Conservation (phyloP, 208 protist species). For the Crithidia expoeki region DNA sequence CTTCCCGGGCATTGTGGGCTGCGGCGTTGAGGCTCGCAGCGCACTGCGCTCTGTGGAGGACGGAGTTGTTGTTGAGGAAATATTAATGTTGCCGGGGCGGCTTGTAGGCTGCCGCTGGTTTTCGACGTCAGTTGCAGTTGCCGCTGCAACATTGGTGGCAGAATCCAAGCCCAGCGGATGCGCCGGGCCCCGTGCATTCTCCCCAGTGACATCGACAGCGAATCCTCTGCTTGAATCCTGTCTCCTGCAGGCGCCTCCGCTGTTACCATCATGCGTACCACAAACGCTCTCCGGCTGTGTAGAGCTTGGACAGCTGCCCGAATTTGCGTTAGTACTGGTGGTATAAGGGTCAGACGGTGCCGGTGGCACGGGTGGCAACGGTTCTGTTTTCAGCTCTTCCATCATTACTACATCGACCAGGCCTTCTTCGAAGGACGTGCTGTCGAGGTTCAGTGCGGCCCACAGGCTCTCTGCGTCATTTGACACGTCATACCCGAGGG, state of each 20-base stretch:
- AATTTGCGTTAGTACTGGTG: neutral
- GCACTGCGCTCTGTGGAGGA: neutral
- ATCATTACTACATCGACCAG: slow-evolving; percentile 64
- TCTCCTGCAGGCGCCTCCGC: neutral
- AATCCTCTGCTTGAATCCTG: neutral
- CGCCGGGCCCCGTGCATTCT: neutral
- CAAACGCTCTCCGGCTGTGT: neutral
- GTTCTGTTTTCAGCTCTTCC: slow-evolving; percentile 47
- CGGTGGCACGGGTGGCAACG: slow-evolving; percentile 22
- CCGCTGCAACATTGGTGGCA: neutral
- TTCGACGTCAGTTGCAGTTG: neutral
- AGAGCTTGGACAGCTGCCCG: neutral
- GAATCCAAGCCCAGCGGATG: slow-evolving; percentile 13
- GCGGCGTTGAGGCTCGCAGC: neutral
- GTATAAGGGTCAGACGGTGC: neutral
- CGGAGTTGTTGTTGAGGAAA: neutral
- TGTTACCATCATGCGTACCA: neutral
- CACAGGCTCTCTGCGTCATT: slow-evolving; percentile 40
- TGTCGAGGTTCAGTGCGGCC: slow-evolving; percentile 50
- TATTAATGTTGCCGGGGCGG: neutral
- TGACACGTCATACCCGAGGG: slow-evolving; percentile 41
- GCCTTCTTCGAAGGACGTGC: slow-evolving; percentile 45
- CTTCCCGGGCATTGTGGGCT: neutral
- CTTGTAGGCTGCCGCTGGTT: neutral
- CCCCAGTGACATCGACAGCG: neutral